Evolutionary conservation across 345 rosid genomes (phyloP).

Genomic region (Lenwebbia sp.): DNA sequence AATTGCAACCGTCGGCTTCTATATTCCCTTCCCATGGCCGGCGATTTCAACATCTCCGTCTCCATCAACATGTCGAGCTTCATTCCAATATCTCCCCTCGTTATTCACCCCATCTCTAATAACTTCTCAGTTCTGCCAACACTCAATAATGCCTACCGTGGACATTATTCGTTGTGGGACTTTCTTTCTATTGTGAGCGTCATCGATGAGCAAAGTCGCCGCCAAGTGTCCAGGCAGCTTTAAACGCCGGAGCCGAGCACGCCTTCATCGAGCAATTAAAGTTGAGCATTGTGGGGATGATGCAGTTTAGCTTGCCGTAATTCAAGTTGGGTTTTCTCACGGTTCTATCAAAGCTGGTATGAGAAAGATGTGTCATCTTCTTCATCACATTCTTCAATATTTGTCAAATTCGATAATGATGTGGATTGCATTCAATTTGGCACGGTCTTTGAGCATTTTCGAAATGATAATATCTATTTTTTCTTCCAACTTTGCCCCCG

Average conservation of each 20-base stretch:
- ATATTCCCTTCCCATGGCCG: background rate
- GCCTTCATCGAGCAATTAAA: background rate
- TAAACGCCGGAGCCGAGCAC: background rate
- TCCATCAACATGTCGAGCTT: background rate
- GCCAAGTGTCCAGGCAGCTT: background rate
- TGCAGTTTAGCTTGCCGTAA: background rate
- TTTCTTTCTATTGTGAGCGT: background rate
- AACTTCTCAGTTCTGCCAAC: no score
- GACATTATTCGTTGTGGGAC: background rate
- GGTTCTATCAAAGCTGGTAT: background rate
- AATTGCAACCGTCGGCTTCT: background rate
- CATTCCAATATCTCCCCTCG: no score
- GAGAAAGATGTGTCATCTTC: background rate
- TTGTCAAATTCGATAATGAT: background rate
- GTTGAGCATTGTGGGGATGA: background rate
- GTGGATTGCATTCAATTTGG: background rate
- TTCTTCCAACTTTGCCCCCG: no score
- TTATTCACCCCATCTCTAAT: no score
- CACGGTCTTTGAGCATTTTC: no score
- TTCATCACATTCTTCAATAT: background rate
- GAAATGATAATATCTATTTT: no score
- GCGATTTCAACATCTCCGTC: background rate
- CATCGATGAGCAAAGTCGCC: background rate
- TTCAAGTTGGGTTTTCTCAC: background rate
- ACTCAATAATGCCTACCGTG: no score